Conservation (phyloP, 192 early-diverging fungal species). For the Backusella morwellensis region DNA sequence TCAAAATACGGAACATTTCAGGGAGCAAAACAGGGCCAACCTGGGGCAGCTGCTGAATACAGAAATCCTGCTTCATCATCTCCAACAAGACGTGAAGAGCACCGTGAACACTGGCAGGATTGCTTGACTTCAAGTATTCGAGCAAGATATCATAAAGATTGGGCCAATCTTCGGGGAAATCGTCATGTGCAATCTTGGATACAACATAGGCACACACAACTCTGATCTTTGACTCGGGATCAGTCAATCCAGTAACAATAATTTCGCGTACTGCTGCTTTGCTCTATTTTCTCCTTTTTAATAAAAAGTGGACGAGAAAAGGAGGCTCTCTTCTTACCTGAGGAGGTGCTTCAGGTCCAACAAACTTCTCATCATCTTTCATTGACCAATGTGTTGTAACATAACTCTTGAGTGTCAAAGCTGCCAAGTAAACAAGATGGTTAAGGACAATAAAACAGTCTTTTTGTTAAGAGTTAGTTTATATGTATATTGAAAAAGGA, state of each 20-base stretch:
- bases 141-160: slow-evolving; percentile 80
- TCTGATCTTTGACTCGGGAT: slow-evolving; percentile 59
- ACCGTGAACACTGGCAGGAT: slow-evolving; percentile 76
- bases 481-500: slow-evolving; percentile 37
- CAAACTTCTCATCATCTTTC: slow-evolving; percentile 47
- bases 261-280: slow-evolving; percentile 57
- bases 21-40: slow-evolving; percentile 81
- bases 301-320: neutral
- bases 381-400: slow-evolving; percentile 75
- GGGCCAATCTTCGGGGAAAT: slow-evolving; percentile 95
- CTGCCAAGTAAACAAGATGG: slow-evolving; percentile 48
- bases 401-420: slow-evolving; percentile 73
- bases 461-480: neutral
- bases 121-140: slow-evolving; percentile 58
- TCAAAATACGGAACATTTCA: slow-evolving; percentile 79
- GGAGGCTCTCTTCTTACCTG: slow-evolving; percentile 35
- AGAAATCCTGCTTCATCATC: slow-evolving; percentile 84
- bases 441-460: slow-evolving; percentile 19
- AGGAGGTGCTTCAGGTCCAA: slow-evolving; percentile 58
- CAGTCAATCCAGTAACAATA: slow-evolving; percentile 58
- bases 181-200: slow-evolving; percentile 86
- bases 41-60: slow-evolving; percentile 81
- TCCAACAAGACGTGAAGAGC: slow-evolving; percentile 85
- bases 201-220: slow-evolving; percentile 75
- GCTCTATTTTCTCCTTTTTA: slow-evolving; percentile 36